These are phyloP conservation scores for Reutealis trisperma DNA, from an alignment of 345 rosid genomes.

Conservation along the genomic window DNA sequence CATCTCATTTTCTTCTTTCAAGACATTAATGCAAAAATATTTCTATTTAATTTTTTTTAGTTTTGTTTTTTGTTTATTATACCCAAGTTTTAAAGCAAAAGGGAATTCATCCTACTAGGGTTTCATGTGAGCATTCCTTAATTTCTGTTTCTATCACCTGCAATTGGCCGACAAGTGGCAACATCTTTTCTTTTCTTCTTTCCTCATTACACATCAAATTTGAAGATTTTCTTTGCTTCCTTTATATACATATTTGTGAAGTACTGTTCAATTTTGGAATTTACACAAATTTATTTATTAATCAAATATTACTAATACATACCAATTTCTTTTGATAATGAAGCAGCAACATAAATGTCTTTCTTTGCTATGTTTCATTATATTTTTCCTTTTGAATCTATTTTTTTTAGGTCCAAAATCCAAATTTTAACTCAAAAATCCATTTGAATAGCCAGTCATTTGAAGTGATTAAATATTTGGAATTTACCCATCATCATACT, in stretches of 20 bases:
- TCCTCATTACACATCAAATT: not conserved
- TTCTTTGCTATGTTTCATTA: no score
- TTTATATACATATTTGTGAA: not conserved
- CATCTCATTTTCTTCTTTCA: slow-evolving; percentile 6
- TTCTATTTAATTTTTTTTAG: not conserved
- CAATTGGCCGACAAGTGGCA: slow-evolving; percentile 6
- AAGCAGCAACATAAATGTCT: no score
- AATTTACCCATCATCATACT: no score
- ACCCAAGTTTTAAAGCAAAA: not conserved
- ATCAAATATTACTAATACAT: no score
- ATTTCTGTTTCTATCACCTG: slow-evolving; percentile 1
- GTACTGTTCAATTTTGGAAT: not conserved
- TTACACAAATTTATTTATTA: no score
- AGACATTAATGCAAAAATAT: not conserved
- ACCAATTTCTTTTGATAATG: no score
- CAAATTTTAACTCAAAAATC: no score
- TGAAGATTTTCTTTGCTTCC: not conserved
- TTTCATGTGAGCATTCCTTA: slow-evolving; percentile 13
- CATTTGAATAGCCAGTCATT: no score
- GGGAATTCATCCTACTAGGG: not conserved
- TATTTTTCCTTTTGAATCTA: no score
- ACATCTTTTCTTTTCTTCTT: not conserved
- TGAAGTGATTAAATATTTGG: no score
- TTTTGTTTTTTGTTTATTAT: not conserved
- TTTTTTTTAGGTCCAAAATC: no score